A percentile compares a stretch with the other conserved stretches of the same genome.
These are phyloP conservation scores for Ophiostoma populinum DNA, from an alignment of 2,329 filamentous ascomycete species.

Conservation along the genomic window DNA sequence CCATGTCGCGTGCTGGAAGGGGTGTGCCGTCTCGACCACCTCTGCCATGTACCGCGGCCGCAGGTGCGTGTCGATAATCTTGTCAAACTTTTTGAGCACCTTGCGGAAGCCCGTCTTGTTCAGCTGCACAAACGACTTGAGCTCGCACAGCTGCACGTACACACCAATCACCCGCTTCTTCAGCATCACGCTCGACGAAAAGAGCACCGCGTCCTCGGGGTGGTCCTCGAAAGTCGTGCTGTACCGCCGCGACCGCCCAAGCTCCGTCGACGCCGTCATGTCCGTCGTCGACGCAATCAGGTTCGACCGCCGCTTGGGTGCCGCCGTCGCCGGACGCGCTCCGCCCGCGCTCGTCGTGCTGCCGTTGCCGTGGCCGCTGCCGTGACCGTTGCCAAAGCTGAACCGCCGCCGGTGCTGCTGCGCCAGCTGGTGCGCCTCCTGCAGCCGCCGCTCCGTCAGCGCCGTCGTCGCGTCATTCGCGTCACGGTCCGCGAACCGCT, in stretches of 20 bases:
- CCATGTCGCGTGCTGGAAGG: constrained; percentile 62
- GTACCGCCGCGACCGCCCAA: constrained; percentile 40
- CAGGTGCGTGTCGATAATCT: constrained; percentile 71
- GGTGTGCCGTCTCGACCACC: constrained; percentile 60
- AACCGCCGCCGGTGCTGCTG: constrained; percentile 20
- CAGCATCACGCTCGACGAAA: constrained; percentile 58
- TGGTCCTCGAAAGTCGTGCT: constrained; percentile 61
- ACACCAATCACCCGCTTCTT: constrained; percentile 80
- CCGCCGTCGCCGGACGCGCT: not conserved
- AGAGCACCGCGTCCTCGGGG: constrained; percentile 53
- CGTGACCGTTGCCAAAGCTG: constrained; percentile 15
- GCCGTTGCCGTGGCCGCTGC: constrained; percentile 1
- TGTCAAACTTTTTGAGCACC: constrained; percentile 96
- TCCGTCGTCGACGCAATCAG: constrained; percentile 29
- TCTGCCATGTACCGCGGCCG: constrained; percentile 60
- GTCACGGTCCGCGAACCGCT: constrained; percentile 18
- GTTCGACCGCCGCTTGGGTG: constrained; percentile 10
- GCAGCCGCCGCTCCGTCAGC: constrained; percentile 21
- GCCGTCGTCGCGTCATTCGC: constrained; percentile 41
- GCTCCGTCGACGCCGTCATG: constrained; percentile 44
- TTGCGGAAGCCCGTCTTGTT: constrained; percentile 96
- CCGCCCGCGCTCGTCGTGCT: not conserved
- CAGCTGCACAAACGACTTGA: constrained; percentile 89
- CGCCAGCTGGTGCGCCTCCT: constrained; percentile 5
- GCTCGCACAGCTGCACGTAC: constrained; percentile 85